Conservation (phyloP, 1,284 basidiomycete genomes). For the Sanghuangporus baumii region DNA sequence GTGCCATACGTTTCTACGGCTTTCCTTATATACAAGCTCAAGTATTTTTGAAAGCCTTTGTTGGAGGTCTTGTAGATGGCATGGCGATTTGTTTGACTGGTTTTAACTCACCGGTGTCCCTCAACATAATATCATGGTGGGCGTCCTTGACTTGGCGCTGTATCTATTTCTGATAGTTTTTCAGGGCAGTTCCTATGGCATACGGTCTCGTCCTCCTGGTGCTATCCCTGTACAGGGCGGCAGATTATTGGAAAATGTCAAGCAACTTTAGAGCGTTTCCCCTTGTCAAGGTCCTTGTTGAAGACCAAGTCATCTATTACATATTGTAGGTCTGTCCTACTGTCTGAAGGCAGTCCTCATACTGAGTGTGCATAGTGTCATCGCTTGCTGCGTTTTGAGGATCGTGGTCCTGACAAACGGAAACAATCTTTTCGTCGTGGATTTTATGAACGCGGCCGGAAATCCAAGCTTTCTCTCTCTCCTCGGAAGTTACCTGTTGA, state of each 20-base stretch:
- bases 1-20: background rate
- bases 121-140: background rate
- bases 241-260: background rate
- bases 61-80: background rate
- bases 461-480: background rate
- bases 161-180: background rate
- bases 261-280: background rate
- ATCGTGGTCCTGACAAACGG: background rate
- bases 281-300: constrained; percentile 1
- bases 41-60: background rate
- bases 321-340: constrained; percentile 1
- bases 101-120: background rate
- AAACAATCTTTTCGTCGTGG: background rate
- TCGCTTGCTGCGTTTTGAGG: constrained; percentile 2
- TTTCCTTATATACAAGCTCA: no score
- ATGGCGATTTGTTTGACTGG: background rate
- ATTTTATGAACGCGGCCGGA: background rate
- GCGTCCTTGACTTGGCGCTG: background rate
- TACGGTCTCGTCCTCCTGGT: constrained; percentile 1
- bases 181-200: background rate
- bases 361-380: background rate
- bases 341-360: background rate
- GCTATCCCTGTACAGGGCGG: background rate
- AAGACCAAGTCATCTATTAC: constrained; percentile 11
- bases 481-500: constrained; percentile 7